These are phyloP conservation scores for Nakazawaea ishiwadae DNA, from an alignment of 805 yeast species.

Conservation along the genomic window DNA sequence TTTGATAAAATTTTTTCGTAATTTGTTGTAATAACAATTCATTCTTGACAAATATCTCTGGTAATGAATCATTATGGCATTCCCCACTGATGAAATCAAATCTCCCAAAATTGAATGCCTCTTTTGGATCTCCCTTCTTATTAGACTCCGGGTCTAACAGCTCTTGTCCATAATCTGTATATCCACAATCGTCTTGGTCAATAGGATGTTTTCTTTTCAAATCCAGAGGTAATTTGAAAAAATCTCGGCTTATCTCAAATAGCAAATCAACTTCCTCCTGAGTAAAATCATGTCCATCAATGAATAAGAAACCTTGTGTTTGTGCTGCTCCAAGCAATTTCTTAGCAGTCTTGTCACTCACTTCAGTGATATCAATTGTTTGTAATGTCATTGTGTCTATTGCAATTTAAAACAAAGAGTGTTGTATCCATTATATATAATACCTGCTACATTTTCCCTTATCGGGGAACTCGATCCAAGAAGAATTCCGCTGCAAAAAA, in stretches of 20 bases:
- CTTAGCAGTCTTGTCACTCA: conserved; percentile 29
- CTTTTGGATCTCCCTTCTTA: conserved; percentile 53
- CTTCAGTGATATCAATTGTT: conserved; percentile 35
- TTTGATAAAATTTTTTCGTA: conserved; percentile 36
- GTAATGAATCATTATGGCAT: conserved; percentile 33
- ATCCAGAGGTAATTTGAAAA: conserved; percentile 30
- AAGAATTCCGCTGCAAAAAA: no score
- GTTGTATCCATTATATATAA: no score
- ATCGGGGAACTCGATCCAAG: no score
- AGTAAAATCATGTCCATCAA: conserved; percentile 48
- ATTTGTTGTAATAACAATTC: conserved; percentile 29
- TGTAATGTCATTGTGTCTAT: conserved; percentile 25
- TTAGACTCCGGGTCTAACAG: conserved; percentile 28
- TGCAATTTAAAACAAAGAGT: not conserved
- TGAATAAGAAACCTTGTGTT: conserved; percentile 45
- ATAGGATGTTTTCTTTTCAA: conserved; percentile 31
- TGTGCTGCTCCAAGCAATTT: conserved; percentile 40
- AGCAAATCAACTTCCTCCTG: conserved; percentile 34
- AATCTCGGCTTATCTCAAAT: conserved; percentile 31
- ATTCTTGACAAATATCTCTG: conserved; percentile 43
- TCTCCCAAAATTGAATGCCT: conserved; percentile 59
- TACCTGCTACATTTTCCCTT: no score
- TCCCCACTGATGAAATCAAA: conserved; percentile 44
- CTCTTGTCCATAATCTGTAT: conserved; percentile 53
- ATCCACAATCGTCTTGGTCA: conserved; percentile 51